A percentile compares a stretch with the other conserved stretches of the same genome.
These are phyloP conservation scores for Salix brachista DNA, from an alignment of 345 rosid genomes.

Conservation along the genomic window DNA sequence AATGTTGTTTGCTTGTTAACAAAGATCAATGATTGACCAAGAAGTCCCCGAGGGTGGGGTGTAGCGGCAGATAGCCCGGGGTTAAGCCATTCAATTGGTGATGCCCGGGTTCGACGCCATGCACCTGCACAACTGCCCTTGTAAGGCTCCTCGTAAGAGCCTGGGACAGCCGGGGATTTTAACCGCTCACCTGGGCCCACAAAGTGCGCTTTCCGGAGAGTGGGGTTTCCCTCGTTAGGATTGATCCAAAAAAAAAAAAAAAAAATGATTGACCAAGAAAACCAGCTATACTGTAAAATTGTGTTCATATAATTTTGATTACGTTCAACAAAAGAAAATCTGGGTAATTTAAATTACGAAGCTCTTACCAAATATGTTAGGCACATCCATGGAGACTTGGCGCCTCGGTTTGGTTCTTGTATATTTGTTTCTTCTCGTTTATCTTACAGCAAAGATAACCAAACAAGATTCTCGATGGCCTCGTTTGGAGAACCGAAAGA, in stretches of 20 bases:
- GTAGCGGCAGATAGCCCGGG: no score
- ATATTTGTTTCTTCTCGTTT: not conserved
- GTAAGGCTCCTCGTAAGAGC: no score
- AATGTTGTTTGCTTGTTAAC: not conserved
- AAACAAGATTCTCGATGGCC: not conserved
- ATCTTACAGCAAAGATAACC: not conserved
- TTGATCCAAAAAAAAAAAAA: no score
- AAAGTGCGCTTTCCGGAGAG: no score
- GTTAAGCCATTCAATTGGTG: no score
- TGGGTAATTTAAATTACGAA: not conserved
- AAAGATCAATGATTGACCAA: not conserved
- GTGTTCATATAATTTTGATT: not conserved
- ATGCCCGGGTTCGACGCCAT: no score
- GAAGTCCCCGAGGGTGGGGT: no score
- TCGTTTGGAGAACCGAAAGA: not conserved
- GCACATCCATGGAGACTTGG: not conserved
- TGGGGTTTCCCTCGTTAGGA: no score
- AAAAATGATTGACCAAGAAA: not conserved
- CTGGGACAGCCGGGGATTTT: no score
- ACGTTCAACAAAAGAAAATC: not conserved
- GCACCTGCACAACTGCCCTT: no score
- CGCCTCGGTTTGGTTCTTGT: not conserved
- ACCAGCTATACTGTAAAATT: not conserved
- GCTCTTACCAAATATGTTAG: not conserved
- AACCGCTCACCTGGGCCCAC: no score